Percentiles rank a stretch among this genome's conserved stretches.
Evolutionary conservation across 2,329 filamentous ascomycete species (phyloP).

Genomic region (Claviceps sp.): DNA sequence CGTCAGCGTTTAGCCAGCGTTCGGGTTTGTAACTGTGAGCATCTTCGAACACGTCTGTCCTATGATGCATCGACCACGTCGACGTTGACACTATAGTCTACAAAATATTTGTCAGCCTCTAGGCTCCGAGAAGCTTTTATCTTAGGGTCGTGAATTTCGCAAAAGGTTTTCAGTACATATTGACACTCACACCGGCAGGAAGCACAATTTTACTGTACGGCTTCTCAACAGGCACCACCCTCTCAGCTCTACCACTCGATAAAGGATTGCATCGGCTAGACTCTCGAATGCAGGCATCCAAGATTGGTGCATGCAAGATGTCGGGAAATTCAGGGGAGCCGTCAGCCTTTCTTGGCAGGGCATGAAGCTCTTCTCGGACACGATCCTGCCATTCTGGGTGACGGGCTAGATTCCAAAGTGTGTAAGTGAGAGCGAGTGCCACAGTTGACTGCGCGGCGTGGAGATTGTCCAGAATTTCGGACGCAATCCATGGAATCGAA

Average conservation of each 20-base stretch:
- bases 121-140: background rate
- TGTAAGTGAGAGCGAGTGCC: slow-evolving; percentile 2
- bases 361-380: background rate
- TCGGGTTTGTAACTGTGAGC: background rate
- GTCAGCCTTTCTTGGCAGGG: background rate
- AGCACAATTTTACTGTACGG: slow-evolving; percentile 1
- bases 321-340: slow-evolving; percentile 1
- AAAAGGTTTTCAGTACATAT: too few species aligned
- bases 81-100: slow-evolving; percentile 5
- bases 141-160: background rate
- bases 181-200: background rate
- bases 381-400: slow-evolving; percentile 1
- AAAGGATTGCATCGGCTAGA: background rate
- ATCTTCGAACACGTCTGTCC: slow-evolving; percentile 1
- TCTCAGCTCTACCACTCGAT: slow-evolving; percentile 4
- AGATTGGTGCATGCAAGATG: slow-evolving; percentile 1
- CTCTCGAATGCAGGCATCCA: slow-evolving; percentile 4
- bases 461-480: slow-evolving; percentile 4
- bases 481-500: slow-evolving; percentile 1
- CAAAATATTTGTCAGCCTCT: background rate
- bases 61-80: slow-evolving; percentile 1
- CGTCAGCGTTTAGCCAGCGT: slow-evolving; percentile 4
- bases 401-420: slow-evolving; percentile 3
- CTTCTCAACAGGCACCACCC: slow-evolving; percentile 1
- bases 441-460: slow-evolving; percentile 4